Evolutionary conservation across 2,329 filamentous ascomycete genomes (phyloP).

Genomic region (Verticillium zaregamsianum): DNA sequence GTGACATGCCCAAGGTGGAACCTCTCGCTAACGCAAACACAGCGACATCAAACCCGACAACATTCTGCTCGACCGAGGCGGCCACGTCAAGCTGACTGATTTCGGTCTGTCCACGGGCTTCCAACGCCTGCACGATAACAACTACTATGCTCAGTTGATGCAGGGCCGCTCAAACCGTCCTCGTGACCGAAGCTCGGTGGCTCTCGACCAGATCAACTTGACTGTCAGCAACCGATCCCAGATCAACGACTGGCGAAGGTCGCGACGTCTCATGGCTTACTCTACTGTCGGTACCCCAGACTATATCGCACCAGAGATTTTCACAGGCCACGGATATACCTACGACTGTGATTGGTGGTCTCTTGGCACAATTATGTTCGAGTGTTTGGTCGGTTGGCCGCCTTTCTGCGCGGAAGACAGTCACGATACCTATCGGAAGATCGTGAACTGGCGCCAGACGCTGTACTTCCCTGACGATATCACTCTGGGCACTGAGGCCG

Average conservation of each 20-base stretch:
- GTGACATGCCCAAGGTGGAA: conserved; percentile 10
- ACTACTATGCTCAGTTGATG: conserved; percentile 95
- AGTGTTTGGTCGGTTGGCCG: conserved; percentile 97
- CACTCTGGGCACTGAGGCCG: conserved; percentile 80
- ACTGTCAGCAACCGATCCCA: conserved; percentile 96
- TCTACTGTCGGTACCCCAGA: conserved; percentile 97
- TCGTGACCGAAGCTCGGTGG: conserved; percentile 86
- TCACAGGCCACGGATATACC: conserved; percentile 92
- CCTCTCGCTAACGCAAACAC: conserved; percentile 4
- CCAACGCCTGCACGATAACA: conserved; percentile 96
- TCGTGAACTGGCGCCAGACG: conserved; percentile 95
- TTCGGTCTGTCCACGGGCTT: conserved; percentile 97
- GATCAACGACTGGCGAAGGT: conserved; percentile 98
- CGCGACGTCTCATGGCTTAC: conserved; percentile 91
- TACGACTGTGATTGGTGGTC: conserved; percentile 99
- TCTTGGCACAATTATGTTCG: conserved; percentile 98
- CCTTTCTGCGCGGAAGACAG: conserved; percentile 98
- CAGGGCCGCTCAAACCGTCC: conserved; percentile 71
- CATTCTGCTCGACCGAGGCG: conserved; percentile 89
- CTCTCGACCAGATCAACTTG: conserved; percentile 95
- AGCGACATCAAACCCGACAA: conserved; percentile 99
- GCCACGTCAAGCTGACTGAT: conserved; percentile 97
- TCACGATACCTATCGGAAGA: conserved; percentile 97
- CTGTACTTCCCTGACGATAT: conserved; percentile 97
- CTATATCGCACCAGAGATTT: conserved; percentile 98